Evolutionary conservation across 2,329 filamentous ascomycete species (phyloP), one percentile per base, ranked within the genome.

Genomic region (Helotiales sp.): DNA sequence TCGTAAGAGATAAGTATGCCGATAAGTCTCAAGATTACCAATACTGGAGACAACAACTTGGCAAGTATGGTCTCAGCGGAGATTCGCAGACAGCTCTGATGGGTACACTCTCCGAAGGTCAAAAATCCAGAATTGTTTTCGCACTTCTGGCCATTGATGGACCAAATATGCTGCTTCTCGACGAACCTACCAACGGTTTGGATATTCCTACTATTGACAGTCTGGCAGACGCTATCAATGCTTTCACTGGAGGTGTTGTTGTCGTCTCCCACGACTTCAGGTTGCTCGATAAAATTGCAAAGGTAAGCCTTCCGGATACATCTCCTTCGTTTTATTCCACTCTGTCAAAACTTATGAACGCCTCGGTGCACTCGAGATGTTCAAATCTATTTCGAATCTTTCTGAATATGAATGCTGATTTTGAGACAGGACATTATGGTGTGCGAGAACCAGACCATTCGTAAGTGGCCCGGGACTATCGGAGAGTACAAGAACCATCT

Each of bases 351-450:
- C n/a, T n/a, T n/a, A n/a, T n/a, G n/a, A n/a, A n/a, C n/a, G n/a
- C n/a, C n/a, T n/a, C n/a, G n/a, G n/a, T n/a, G n/a, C n/a, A n/a
- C n/a, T n/a, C n/a, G n/a, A n/a, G n/a, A n/a, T n/a, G n/a, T n/a
- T n/a, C n/a, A n/a, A n/a, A n/a, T n/a, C n/a, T n/a, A n/a, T n/a
- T n/a, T n/a, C n/a, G n/a, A n/a, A n/a, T n/a, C n/a, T n/a, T n/a
- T n/a, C n/a, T n/a, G n/a, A n/a, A n/a, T n/a, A n/a, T n/a, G n/a
- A n/a, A n/a, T n/a, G n/a, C n/a, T n/a, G n/a, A n/a, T n/a, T n/a
- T n/a, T n/a, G n/a, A n/a, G n/a, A n/a, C n/a, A n/a, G 84, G 91
- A 99, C 76, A 99, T 99, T 77, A 87, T 99, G 79, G 95, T 99
- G 56, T 99, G 96, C 78, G 95, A 99, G 80, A 92, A 99, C 86